These are phyloP conservation scores for Lichtheimia ramosa DNA, from an alignment of 371 early-diverging fungal species.

Conservation along the genomic window DNA sequence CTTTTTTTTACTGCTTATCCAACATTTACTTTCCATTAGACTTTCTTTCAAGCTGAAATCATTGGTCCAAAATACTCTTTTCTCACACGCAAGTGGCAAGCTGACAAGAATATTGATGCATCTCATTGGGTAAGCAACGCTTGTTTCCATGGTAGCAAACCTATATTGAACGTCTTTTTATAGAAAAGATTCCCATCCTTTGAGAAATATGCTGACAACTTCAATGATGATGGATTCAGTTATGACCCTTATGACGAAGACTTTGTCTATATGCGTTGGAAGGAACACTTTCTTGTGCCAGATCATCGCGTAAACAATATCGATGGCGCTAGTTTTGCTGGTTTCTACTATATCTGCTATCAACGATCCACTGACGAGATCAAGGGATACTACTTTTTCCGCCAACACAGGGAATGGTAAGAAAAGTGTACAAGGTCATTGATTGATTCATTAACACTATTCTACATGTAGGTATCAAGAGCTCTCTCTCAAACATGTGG, in stretches of 20 bases:
- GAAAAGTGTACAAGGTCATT: neutral
- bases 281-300: slow-evolving; percentile 94
- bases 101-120: slow-evolving; percentile 70
- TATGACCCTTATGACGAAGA: slow-evolving; percentile 74
- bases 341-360: slow-evolving; percentile 94
- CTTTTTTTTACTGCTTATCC: neutral
- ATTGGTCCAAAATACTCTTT: slow-evolving; percentile 80
- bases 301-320: slow-evolving; percentile 87
- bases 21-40: slow-evolving; percentile 31
- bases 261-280: slow-evolving; percentile 95
- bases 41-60: slow-evolving; percentile 85
- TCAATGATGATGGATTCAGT: slow-evolving; percentile 68
- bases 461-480: slow-evolving; percentile 68
- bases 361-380: slow-evolving; percentile 76
- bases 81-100: slow-evolving; percentile 86
- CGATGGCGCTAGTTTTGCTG: slow-evolving; percentile 91
- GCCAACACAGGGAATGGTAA: slow-evolving; percentile 77
- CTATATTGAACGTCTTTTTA: neutral
- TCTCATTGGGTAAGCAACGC: slow-evolving; percentile 76
- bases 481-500: slow-evolving; percentile 67
- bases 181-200: slow-evolving; percentile 72
- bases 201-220: slow-evolving; percentile 53
- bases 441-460: neutral
- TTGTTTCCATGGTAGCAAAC: neutral
- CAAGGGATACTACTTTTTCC: slow-evolving; percentile 86